Evolutionary conservation across 2,329 filamentous ascomycete genomes (phyloP), one percentile per base, ranked within the genome.

Genomic region (Colletotrichum sp.): DNA sequence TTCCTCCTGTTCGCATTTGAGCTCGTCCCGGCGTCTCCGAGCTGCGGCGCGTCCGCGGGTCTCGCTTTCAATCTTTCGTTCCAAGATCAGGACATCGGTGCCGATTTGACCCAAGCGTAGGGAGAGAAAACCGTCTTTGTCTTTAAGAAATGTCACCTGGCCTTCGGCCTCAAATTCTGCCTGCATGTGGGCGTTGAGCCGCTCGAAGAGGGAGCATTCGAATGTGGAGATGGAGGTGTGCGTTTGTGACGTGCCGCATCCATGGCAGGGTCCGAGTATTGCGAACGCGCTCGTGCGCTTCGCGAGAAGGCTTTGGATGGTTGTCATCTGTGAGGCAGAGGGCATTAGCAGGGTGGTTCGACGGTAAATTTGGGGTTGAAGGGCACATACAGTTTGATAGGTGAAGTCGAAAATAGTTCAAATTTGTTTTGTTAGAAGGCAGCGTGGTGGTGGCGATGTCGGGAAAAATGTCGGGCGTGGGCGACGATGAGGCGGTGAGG

Each of bases 111-210:
- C 44, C 44, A 49, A 49, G 0, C n/a, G 44, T 4, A 13, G 0
- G 0, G 10, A 49, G n/a, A 49, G 44, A n/a, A 5, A 49, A 21
- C 21, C 0, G 0, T 21, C 44, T 49, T 1, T 0, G 44, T n/a
- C 18, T 21, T 49, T 13, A 7, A 49, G 44, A 49, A 49, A 49
- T 21, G 10, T 8, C 44, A 49, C 7, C 44, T 49, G 44, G 44
- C n/a, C n/a, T 6, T 49, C 44, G 44, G 44, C 44, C 0, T 49
- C 44, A 49, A 49, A 49, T 0, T 49, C 18, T 49, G n/a, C 44
- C 44, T 21, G 44, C 18, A 49, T 21, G 0, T 49, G n/a, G 44
- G 44, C 44, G 21, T n/a, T 49, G 44, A 49, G n/a, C n/a, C 44
- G 44, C n/a, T 49, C 44, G 44, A 21, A 7, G 44, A 49, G 44